phyloP scores from a whole-genome alignment of 1,284 basidiomycete species.

The Omphalotus olearius region DNA sequence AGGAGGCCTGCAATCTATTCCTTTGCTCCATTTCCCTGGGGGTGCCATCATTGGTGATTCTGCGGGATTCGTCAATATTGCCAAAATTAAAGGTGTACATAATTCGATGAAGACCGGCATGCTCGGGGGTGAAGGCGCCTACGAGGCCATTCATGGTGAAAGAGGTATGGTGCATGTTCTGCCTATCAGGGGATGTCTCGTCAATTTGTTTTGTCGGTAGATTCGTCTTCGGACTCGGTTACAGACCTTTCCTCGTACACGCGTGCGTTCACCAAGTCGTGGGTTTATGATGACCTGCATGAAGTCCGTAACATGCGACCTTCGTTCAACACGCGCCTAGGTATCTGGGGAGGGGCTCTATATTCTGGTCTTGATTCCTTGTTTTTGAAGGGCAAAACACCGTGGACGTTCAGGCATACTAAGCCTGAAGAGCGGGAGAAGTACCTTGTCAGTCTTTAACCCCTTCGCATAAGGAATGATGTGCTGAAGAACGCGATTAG shows the following conservation, averaged over 20 bases:
- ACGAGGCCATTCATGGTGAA: constrained; percentile 46
- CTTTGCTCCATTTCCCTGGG: constrained; percentile 91
- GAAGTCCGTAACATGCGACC: constrained; percentile 94
- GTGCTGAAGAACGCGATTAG: not conserved
- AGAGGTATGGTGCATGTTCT: not conserved
- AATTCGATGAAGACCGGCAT: constrained; percentile 99
- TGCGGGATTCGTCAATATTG: constrained; percentile 94
- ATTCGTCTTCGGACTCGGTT: constrained; percentile 18
- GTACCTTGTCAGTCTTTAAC: constrained; percentile 1
- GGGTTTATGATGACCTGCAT: constrained; percentile 86
- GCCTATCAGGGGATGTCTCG: constrained; percentile 7
- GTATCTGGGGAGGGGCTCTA: constrained; percentile 84
- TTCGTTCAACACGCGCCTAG: constrained; percentile 78
- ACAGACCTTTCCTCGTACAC: constrained; percentile 83
- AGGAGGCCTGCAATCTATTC: constrained; percentile 92
- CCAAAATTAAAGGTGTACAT: constrained; percentile 99
- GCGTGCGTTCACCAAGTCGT: constrained; percentile 69
- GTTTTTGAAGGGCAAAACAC: constrained; percentile 81
- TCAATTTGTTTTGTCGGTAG: constrained; percentile 11
- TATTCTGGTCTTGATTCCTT: constrained; percentile 92
- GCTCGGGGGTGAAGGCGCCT: constrained; percentile 91
- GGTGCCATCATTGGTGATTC: constrained; percentile 95
- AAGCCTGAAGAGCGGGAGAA: constrained; percentile 13
- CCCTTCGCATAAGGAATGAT: constrained; percentile 21
- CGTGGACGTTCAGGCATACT: constrained; percentile 80